Base-by-base conservation (phyloP, 176 grass and related monocot genomes). In the Guadua angustifolia region DNA sequence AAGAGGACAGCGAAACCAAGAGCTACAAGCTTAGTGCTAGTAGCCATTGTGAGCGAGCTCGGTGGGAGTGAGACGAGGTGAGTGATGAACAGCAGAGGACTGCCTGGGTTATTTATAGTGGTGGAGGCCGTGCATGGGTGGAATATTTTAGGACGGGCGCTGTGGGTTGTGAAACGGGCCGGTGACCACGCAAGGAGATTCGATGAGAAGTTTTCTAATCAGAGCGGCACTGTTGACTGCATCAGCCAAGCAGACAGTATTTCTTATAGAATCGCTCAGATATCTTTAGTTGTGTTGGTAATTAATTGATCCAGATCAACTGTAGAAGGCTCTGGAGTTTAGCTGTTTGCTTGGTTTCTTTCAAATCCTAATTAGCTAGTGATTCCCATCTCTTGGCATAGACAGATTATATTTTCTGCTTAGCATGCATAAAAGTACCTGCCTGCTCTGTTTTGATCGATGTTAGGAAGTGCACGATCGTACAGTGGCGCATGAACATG, bases 51-150 rank as follows among this genome's bases (percentile, higher is more conserved):
- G 52, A 55, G 69, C 32, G 59, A 84, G 49, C 46, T 84, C 21
- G 32, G 53, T 82, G 1, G 63, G 66, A 61, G 73, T 62, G 66
- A 57, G 18, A 15, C 5, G 69, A 70, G 63, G 36, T 76, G 77
- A 82, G 38, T 77, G 88, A 15, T 55, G 14, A 65, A 7, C 35
- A 25, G 9, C 17, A 11, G 19, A 43, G 15, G 65, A 5, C 36
- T 85, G 62, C 53, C 44, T 45, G 19, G 69, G 22, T 85, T 85
- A 89, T 85, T 85, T 85, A 89, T 89, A 89, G 82, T 49, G 19
- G 43, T 81, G 62, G 32, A 72, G 16, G 61, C 12, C 42, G 42
- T 80, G 69, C 71, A 81, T 63, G 82, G 61, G 21, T 66, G 70
- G 22, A 6, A 39, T 70, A 39, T 53, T 58, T 61, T 74, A 69